Evolutionary conservation across 2,329 filamentous ascomycete genomes (phyloP).

Genomic region (Mycocentrospora acerina): DNA sequence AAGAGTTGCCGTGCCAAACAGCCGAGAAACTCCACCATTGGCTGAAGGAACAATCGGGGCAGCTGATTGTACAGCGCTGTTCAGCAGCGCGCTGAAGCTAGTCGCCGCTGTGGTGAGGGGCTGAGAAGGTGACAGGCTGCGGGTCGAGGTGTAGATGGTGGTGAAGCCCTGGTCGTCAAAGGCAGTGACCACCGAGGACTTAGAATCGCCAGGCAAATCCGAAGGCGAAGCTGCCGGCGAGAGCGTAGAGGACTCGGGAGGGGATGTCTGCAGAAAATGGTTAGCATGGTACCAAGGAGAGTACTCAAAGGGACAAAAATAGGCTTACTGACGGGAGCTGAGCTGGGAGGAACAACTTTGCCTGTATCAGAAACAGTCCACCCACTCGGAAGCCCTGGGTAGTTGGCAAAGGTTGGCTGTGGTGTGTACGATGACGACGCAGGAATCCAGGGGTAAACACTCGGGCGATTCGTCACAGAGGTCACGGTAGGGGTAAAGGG

Average conservation of each 20-base stretch:
- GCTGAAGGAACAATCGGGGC: slow-evolving; percentile 7
- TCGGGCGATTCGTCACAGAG: slow-evolving; percentile 48
- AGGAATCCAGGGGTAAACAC: slow-evolving; percentile 63
- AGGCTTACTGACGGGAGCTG: slow-evolving; percentile 66
- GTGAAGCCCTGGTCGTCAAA: slow-evolving; percentile 55
- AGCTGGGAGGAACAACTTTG: slow-evolving; percentile 74
- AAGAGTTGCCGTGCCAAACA: too few relatives aligned
- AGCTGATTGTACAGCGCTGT: slow-evolving; percentile 9
- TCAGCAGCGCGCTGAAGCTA: slow-evolving; percentile 6
- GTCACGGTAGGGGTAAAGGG: slow-evolving; percentile 63
- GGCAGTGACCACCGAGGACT: slow-evolving; percentile 44
- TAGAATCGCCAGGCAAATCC: slow-evolving; percentile 33
- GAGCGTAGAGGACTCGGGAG: slow-evolving; percentile 54
- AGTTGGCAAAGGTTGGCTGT: slow-evolving; percentile 48
- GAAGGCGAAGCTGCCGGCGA: slow-evolving; percentile 45
- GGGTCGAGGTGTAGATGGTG: slow-evolving; percentile 45
- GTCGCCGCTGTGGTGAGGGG: slow-evolving; percentile 3
- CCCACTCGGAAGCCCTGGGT: slow-evolving; percentile 68
- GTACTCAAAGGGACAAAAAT: slow-evolving; percentile 13
- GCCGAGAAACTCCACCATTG: background rate
- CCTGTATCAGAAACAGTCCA: slow-evolving; percentile 79
- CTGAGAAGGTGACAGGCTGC: slow-evolving; percentile 4
- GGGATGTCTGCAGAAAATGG: slow-evolving; percentile 50
- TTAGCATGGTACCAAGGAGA: slow-evolving; percentile 13
- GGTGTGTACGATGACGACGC: slow-evolving; percentile 54